Evolutionary conservation across 805 yeast genomes (phyloP).

Genomic region (Kodamaea laetipori): DNA sequence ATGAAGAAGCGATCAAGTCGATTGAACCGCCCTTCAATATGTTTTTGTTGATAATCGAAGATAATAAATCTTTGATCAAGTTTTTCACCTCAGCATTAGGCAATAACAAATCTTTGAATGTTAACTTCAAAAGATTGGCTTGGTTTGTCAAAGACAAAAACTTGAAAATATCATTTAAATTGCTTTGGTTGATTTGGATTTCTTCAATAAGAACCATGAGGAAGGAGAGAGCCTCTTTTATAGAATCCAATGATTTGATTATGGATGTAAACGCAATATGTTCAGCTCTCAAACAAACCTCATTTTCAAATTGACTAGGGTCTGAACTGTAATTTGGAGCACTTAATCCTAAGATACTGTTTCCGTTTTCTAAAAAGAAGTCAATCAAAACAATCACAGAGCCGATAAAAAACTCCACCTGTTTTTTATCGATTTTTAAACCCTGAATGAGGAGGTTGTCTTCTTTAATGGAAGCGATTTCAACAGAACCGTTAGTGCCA

Average conservation of each 20-base stretch:
- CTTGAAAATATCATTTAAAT: conserved; percentile 66
- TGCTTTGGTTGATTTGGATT: conserved; percentile 42
- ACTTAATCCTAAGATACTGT: conserved; percentile 58
- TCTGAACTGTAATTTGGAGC: conserved; percentile 58
- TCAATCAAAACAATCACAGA: conserved; percentile 69
- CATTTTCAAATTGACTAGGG: conserved; percentile 53
- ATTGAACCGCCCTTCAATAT: conserved; percentile 92
- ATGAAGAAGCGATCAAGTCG: conserved; percentile 80
- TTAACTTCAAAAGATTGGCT: conserved; percentile 61
- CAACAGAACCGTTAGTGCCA: conserved; percentile 38
- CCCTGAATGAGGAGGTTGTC: conserved; percentile 48
- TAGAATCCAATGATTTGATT: conserved; percentile 68
- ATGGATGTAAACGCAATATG: conserved; percentile 83
- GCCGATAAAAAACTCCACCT: conserved; percentile 69
- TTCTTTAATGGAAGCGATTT: conserved; percentile 41
- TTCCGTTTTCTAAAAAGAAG: conserved; percentile 67
- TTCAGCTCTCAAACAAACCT: conserved; percentile 83
- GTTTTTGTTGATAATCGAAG: conserved; percentile 85
- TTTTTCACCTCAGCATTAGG: conserved; percentile 62
- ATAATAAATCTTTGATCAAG: conserved; percentile 80
- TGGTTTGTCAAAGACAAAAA: conserved; percentile 71
- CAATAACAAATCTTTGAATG: conserved; percentile 76
- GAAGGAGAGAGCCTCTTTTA: conserved; percentile 90
- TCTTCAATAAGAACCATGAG: conserved; percentile 81
- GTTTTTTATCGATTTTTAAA: conserved; percentile 47